A percentile compares a stretch with the other conserved stretches of the same genome.
Evolutionary conservation across 148 eudicot species (phyloP).

Genomic region (Salicornia ramosissima): DNA sequence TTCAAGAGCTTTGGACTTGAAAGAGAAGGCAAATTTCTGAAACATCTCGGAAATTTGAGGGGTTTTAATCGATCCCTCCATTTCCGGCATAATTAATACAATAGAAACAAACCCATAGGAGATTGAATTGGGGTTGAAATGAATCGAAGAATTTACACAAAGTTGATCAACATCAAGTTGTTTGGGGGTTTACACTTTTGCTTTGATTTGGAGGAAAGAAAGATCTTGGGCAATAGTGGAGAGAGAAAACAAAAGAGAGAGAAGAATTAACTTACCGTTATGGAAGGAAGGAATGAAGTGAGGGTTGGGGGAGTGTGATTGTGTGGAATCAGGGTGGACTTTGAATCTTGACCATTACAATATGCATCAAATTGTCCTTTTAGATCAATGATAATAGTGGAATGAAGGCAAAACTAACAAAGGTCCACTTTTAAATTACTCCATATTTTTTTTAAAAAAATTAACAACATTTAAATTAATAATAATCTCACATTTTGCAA

Average conservation of each 20-base stretch:
- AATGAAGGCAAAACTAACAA: too few relatives aligned
- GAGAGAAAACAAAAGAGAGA: conserved; percentile 3
- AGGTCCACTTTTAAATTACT: too few relatives aligned
- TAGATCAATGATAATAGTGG: too few relatives aligned
- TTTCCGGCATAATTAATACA: conserved; percentile 30
- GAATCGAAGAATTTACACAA: conserved; percentile 13
- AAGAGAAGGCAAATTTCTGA: conserved; percentile 78
- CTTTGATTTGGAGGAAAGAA: conserved; percentile 8
- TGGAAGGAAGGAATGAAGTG: conserved; percentile 68
- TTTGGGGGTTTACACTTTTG: not conserved
- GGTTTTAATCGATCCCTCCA: conserved; percentile 49
- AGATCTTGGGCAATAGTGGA: not conserved
- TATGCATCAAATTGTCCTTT: conserved; percentile 4
- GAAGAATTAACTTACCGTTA: conserved; percentile 8
- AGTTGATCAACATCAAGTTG: not conserved
- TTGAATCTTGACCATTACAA: conserved; percentile 7
- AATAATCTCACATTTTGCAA: too few relatives aligned
- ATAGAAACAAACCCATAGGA: not conserved
- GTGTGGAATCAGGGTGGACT: conserved; percentile 4
- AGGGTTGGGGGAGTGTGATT: not conserved
- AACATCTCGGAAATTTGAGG: conserved; percentile 87
- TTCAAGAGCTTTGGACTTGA: conserved; percentile 82
- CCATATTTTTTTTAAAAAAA: too few relatives aligned
- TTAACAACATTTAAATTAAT: too few relatives aligned
- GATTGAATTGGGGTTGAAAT: conserved; percentile 8